Conservation (phyloP, 345 rosid genomes). For the Eucalyptus erythrocorys region DNA sequence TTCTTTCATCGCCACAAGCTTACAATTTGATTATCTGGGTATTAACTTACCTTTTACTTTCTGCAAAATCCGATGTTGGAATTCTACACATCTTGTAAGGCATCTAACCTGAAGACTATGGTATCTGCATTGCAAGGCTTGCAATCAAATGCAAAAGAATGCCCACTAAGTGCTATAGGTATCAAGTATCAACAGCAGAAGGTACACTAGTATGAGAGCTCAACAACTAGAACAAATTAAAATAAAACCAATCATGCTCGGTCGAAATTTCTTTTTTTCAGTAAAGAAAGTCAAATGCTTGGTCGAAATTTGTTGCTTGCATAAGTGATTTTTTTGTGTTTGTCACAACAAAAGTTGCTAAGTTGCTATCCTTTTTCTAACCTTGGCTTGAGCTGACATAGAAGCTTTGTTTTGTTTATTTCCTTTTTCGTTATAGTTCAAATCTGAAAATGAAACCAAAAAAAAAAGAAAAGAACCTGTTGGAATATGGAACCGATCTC, state of each 20-base stretch:
- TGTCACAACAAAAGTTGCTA: not conserved
- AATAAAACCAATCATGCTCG: not conserved
- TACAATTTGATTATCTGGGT: not conserved
- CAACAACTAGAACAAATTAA: not conserved
- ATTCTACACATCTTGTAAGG: conserved; percentile 57
- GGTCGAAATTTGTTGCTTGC: not conserved
- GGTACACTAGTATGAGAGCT: conserved; percentile 18
- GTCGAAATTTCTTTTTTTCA: too few species aligned
- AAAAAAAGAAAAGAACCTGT: too few species aligned
- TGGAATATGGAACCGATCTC: too few species aligned
- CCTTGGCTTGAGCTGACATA: not conserved
- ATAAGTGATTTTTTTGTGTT: not conserved
- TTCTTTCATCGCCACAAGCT: not conserved
- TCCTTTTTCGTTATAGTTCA: conserved; percentile 31
- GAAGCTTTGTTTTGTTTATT: not conserved
- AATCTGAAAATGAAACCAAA: too few species aligned
- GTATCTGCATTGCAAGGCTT: conserved; percentile 52
- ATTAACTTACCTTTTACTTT: not conserved
- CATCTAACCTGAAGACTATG: conserved; percentile 38
- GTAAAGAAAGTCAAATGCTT: too few species aligned
- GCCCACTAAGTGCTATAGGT: conserved; percentile 61
- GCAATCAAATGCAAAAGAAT: conserved; percentile 47
- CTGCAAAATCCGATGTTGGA: conserved; percentile 65
- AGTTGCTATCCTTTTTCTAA: not conserved
- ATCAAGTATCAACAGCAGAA: conserved; percentile 56